Conservation (phyloP, 176 grass and related monocot genomes). For the Cenchrus americanus region DNA sequence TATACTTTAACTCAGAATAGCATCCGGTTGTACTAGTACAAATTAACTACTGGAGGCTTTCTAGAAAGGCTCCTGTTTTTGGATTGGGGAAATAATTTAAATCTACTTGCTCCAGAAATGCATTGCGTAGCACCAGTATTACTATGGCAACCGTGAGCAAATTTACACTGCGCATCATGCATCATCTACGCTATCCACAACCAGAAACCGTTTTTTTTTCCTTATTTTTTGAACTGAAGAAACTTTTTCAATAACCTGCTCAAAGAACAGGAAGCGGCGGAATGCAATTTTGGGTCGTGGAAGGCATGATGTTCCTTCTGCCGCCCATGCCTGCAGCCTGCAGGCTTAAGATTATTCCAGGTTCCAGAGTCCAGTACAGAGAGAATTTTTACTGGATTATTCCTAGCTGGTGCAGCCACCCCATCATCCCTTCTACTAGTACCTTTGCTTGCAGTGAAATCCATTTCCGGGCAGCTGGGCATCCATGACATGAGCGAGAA, state of each 20-base stretch:
- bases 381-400: constrained; percentile 35
- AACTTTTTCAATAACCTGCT: not conserved
- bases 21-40: not conserved
- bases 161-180: too few relatives aligned
- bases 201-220: too few relatives aligned
- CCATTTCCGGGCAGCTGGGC: not conserved
- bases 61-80: not conserved
- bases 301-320: constrained; percentile 35
- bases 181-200: too few relatives aligned
- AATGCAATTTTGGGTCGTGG: not conserved
- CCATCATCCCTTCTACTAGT: too few relatives aligned
- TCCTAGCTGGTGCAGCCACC: constrained; percentile 6
- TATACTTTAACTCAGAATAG: not conserved
- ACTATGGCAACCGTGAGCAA: not conserved
- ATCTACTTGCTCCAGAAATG: not conserved
- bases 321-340: constrained; percentile 5
- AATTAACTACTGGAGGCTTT: not conserved
- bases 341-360: constrained; percentile 16
- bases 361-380: not conserved
- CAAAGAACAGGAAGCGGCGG: not conserved
- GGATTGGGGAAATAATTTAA: too few relatives aligned
- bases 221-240: too few relatives aligned
- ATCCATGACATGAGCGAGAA: constrained; percentile 14
- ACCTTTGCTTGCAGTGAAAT: constrained; percentile 42
- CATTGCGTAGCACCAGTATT: not conserved